A percentile compares a stretch with the other conserved stretches of the same genome.
Evolutionary conservation across 805 yeast genomes (phyloP).

Genomic region (Cyberlindnera lachancei): DNA sequence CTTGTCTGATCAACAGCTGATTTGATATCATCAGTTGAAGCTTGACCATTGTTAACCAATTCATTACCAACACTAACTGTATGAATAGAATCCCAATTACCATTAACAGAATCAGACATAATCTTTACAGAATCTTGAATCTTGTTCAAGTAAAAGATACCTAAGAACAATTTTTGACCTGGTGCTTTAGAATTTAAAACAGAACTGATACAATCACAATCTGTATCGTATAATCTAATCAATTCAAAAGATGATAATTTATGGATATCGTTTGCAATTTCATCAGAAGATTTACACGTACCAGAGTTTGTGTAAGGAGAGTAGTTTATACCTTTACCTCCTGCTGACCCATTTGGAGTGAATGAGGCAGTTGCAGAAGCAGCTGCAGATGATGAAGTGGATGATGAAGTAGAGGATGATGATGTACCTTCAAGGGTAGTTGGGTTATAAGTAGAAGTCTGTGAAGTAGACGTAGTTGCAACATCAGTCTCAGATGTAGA

Average conservation of each 20-base stretch:
- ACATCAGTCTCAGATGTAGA: too few species aligned
- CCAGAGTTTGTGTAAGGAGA: constrained; percentile 54
- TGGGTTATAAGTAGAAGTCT: too few species aligned
- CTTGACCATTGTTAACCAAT: constrained; percentile 46
- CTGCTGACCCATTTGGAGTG: constrained; percentile 18
- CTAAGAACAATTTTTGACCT: constrained; percentile 47
- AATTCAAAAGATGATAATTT: constrained; percentile 37
- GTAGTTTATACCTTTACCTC: constrained; percentile 55
- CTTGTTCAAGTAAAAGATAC: constrained; percentile 45
- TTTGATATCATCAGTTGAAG: constrained; percentile 38
- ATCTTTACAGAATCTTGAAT: constrained; percentile 34
- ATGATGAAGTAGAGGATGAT: constrained; percentile 11
- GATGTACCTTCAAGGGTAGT: constrained; percentile 5
- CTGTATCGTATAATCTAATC: constrained; percentile 57
- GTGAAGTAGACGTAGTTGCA: too few species aligned
- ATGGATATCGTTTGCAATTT: constrained; percentile 41
- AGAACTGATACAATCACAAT: constrained; percentile 49
- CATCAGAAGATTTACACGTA: constrained; percentile 42
- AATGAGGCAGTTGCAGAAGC: constrained; percentile 9
- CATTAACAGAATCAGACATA: constrained; percentile 38
- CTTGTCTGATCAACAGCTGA: constrained; percentile 42
- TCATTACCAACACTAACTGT: constrained; percentile 62
- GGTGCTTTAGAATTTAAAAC: constrained; percentile 41
- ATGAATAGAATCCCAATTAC: constrained; percentile 50
- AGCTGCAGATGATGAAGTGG: constrained; percentile 10